These are phyloP conservation scores for Talaromyces sp. DNA, from an alignment of 2,329 filamentous ascomycete species.

Conservation along the genomic window DNA sequence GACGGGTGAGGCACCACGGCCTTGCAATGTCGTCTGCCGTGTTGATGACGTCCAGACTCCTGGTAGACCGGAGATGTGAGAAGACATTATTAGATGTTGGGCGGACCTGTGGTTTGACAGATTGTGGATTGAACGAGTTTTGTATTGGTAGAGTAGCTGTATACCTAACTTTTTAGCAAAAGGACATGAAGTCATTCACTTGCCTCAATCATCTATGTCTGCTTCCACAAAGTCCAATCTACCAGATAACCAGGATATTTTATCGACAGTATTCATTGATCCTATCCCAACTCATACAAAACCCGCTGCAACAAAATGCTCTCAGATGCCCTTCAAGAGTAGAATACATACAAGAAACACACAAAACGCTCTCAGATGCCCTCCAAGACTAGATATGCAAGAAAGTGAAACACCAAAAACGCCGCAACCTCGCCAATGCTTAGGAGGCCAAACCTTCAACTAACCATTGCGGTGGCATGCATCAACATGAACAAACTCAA, in stretches of 20 bases:
- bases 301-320: neutral
- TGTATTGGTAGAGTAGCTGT: neutral
- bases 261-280: neutral
- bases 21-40: conserved; percentile 19
- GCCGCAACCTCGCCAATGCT: neutral
- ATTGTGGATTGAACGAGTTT: neutral
- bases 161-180: neutral
- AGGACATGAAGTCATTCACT: neutral
- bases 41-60: conserved; percentile 17
- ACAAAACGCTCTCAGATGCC: neutral
- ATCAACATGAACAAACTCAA: neutral
- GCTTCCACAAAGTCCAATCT: too few relatives aligned
- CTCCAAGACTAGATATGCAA: too few relatives aligned
- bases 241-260: neutral
- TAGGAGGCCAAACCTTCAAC: neutral
- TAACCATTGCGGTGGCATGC: neutral
- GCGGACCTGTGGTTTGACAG: neutral
- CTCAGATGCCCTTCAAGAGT: neutral
- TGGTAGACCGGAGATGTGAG: conserved; percentile 10
- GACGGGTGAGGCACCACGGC: conserved; percentile 18
- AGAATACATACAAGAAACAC: too few relatives aligned
- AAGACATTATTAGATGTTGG: neutral
- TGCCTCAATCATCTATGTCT: neutral
- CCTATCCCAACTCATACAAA: neutral
- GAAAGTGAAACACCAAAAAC: neutral